Evolutionary conservation across 495 filamentous ascomycete species (phyloP).

Genomic region (Tuber brumale): DNA sequence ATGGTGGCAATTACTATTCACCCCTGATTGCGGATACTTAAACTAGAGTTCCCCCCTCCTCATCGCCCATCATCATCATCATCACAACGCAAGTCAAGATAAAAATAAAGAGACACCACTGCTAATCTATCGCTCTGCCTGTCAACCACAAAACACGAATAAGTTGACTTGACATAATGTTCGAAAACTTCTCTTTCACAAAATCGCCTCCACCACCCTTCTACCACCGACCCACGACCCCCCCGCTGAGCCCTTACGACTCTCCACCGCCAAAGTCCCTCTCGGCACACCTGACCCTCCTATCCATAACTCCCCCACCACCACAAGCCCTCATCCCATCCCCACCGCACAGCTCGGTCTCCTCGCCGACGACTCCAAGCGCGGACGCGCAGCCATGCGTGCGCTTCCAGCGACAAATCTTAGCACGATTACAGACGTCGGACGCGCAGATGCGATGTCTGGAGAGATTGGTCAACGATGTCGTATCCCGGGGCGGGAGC

Average conservation of each 20-base stretch:
- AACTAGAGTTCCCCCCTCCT: slow-evolving; percentile 1
- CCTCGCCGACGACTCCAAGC: neutral
- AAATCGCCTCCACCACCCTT: slow-evolving; percentile 16
- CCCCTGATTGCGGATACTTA: neutral
- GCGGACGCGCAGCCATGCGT: slow-evolving; percentile 17
- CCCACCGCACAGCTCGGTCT: neutral
- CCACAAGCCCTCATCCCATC: neutral
- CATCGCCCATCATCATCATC: neutral
- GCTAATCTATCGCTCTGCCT: neutral
- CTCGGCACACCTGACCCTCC: neutral
- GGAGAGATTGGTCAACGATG: slow-evolving; percentile 27
- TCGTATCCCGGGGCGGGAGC: slow-evolving; percentile 29
- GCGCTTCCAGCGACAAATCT: slow-evolving; percentile 36
- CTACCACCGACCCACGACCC: slow-evolving; percentile 20
- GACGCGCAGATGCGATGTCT: slow-evolving; percentile 33
- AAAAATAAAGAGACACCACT: neutral
- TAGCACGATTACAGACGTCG: slow-evolving; percentile 31
- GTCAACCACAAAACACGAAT: neutral
- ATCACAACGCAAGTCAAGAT: neutral
- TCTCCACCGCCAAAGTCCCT: neutral
- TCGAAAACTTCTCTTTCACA: slow-evolving; percentile 33
- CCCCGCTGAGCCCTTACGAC: slow-evolving; percentile 8
- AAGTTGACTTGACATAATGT: slow-evolving; percentile 14
- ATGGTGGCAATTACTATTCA: slow-evolving; percentile 2
- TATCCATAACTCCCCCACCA: neutral